Conservation (phyloP, 2,329 filamentous ascomycete genomes). For the Cordyceps javanica region DNA sequence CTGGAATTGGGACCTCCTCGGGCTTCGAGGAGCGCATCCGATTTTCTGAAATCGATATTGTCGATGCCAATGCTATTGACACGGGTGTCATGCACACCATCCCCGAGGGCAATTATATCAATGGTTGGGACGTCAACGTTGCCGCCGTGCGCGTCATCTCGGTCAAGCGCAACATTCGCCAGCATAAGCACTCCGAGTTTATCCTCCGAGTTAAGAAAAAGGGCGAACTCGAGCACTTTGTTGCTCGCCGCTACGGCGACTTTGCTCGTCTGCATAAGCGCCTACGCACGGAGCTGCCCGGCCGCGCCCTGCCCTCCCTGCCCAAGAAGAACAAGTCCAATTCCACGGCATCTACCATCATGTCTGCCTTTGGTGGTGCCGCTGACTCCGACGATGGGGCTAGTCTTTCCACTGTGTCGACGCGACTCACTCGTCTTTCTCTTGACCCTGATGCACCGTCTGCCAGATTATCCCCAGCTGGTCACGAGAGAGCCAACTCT, state of each 20-base stretch:
- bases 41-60: conserved; percentile 94
- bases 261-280: conserved; percentile 75
- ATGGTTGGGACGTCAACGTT: conserved; percentile 96
- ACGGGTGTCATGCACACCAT: conserved; percentile 80
- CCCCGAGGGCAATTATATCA: conserved; percentile 85
- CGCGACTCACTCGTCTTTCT: conserved; percentile 45
- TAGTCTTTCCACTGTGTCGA: conserved; percentile 76
- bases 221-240: conserved; percentile 67
- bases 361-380: conserved; percentile 47
- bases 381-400: conserved; percentile 73
- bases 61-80: conserved; percentile 88
- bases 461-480: conserved; percentile 20
- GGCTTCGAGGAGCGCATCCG: conserved; percentile 96
- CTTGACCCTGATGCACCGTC: conserved; percentile 21
- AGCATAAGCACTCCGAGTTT: conserved; percentile 93
- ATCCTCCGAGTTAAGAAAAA: conserved; percentile 77
- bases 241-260: conserved; percentile 83
- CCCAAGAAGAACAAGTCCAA: conserved; percentile 88
- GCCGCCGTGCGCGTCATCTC: conserved; percentile 77
- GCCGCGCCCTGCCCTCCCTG: conserved; percentile 78
- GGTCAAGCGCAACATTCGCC: conserved; percentile 77
- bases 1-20: conserved; percentile 87
- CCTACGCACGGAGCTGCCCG: conserved; percentile 78
- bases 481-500: conserved; percentile 20
- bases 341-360: conserved; percentile 55